Evolutionary conservation across 345 rosid genomes (phyloP), one percentile per base, ranked within the genome.

Genomic region (Geranium rotundifolium): DNA sequence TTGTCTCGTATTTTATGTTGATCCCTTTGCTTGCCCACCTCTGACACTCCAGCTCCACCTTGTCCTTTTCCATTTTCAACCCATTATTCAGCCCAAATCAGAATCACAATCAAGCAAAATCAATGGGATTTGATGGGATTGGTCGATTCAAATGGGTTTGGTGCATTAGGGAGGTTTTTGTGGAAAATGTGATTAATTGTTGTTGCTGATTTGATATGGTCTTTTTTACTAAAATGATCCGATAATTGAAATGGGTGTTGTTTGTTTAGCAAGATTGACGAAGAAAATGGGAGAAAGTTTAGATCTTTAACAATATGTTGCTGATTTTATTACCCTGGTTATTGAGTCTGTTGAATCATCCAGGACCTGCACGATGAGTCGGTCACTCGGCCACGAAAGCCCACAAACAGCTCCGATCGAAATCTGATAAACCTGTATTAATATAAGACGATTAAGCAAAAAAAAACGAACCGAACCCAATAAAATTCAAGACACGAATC

Each of bases 11-110:
- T 70, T 82, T 86, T 16, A 90, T 85, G 82, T 90, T 87, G 4
- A 93, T 81, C 57, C 99, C 99, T 82, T 93, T 93, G 79, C 95
- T 88, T 18, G 87, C 95, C 99, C 99, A 88, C 71, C 91, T 86
- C 17, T 81, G 80, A 74, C 99, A 93, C 78, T 93, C 99, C 52
- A 78, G 65, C 78, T 88, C 92, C 78, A 93, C 96, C 77, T 90
- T 30, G 23, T 82, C 87, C 99, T 93, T 77, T 52, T 60, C 5
- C 54, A 0, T 34, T 29, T n/a, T 16, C 14, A n/a, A 2, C 27
- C 27, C 27, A 23, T 23, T 23, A 23, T n/a, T n/a, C n/a, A 23
- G 2, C 27, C 27, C 27, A 23, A 23, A 23, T 23, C 27, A 23
- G 27, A 23, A 23, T 23, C 27, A 23, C 27, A 23, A 23, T 23